Percentiles rank a stretch among this genome's conserved stretches.
Conservation (phyloP, 1,284 basidiomycete genomes). For the Moniliella sp. region DNA sequence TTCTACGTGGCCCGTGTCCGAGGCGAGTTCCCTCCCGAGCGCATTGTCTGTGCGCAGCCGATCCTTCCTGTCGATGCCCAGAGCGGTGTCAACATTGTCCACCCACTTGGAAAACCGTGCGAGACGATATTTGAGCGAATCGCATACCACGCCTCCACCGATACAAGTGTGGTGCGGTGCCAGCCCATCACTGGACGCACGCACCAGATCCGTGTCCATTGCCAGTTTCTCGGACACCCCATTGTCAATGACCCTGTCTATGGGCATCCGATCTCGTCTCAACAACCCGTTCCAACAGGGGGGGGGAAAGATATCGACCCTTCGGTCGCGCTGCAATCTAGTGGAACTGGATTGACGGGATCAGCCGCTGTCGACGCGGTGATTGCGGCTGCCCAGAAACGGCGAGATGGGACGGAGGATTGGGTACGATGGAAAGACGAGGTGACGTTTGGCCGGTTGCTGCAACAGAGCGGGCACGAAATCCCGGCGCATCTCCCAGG, state of each 20-base stretch:
- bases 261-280: slow-evolving; percentile 23
- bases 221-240: slow-evolving; percentile 78
- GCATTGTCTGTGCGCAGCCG: slow-evolving; percentile 62
- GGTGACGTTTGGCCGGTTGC: slow-evolving; percentile 15
- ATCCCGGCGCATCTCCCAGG: slow-evolving; percentile 11
- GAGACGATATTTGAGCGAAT: slow-evolving; percentile 63
- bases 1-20: neutral
- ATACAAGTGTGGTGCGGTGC: slow-evolving; percentile 54
- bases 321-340: neutral
- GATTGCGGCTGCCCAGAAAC: slow-evolving; percentile 22
- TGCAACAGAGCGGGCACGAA: neutral
- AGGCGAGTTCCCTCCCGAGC: slow-evolving; percentile 17
- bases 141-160: slow-evolving; percentile 56
- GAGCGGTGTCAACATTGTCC: slow-evolving; percentile 81
- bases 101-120: slow-evolving; percentile 36
- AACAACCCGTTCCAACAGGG: too few relatives aligned
- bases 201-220: slow-evolving; percentile 82
- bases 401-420: slow-evolving; percentile 26
- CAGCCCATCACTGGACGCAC: slow-evolving; percentile 44
- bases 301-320: too few relatives aligned
- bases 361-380: slow-evolving; percentile 22
- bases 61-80: slow-evolving; percentile 79
- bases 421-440: slow-evolving; percentile 31
- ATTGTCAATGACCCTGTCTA: slow-evolving; percentile 46
- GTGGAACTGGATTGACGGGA: slow-evolving; percentile 14